Base-by-base conservation (phyloP, 768 basidiomycete genomes). In the Daedalea quercina region DNA sequence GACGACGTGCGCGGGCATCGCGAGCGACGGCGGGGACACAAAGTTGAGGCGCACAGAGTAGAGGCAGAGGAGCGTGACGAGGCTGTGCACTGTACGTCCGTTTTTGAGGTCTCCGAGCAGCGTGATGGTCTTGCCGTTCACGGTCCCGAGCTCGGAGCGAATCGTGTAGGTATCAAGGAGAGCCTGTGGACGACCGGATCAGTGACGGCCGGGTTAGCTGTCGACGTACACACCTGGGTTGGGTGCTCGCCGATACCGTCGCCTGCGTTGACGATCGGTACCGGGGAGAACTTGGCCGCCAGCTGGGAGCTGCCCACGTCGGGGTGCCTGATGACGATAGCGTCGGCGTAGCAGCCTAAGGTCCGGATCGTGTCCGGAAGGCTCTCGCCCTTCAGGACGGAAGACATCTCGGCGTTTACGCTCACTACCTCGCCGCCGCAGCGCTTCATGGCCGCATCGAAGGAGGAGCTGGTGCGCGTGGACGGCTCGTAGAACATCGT, bases 241-340 rank as follows among this genome's bases (percentile, higher is more conserved):
- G 95, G 96, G 66, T 99, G 96, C 69, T 99, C 96, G 50, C 96
- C 96, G 47, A 90, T 80, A 19, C 96, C 96, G 64, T 99, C 96
- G 24, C 96, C 96, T 47, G 93, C 95, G 65, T 98, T 99, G 69
- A 99, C 75, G 63, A 99, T 82, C 0, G 96, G 96, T 1, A 99
- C 88, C 3, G 95, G 89, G 1, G 93, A 95, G 70, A 81, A 93
- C 67, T 96, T 96, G 22, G 96, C 95, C n/a, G 94, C 96, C 26
- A 85, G 69, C 66, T 96, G 92, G n/a, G 92, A 82, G 60, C 90
- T 92, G 49, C 96, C 96, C 11, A 95, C 82, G 24, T 90, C 87
- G 2, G 96, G 96, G 62, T 99, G 95, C 33, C 96, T 84, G 52
- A 99, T 78, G 23, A 95, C 94, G 62, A 98, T 84, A 2, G 87